These are phyloP conservation scores for Penicillium macrosclerotiorum DNA, from an alignment of 495 filamentous ascomycete genomes.

Conservation along the genomic window DNA sequence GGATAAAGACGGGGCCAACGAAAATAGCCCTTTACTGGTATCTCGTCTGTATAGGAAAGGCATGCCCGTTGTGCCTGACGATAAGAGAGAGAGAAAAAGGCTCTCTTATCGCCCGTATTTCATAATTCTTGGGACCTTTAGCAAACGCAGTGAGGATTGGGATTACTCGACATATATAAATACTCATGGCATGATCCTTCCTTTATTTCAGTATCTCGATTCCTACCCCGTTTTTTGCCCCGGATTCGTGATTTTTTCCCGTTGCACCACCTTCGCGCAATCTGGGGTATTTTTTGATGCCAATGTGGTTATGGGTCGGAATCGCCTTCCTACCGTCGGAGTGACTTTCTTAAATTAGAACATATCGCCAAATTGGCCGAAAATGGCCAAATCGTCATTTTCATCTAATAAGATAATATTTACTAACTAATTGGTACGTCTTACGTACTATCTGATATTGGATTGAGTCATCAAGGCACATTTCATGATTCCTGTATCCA, in stretches of 20 bases:
- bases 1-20: not conserved
- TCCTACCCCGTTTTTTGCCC: not conserved
- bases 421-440: too few species aligned
- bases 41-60: not conserved
- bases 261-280: not conserved
- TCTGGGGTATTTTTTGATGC: not conserved
- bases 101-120: not conserved
- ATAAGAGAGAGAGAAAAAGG: not conserved
- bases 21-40: too few species aligned
- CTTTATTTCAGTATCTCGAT: not conserved
- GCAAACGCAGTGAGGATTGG: too few species aligned
- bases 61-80: not conserved
- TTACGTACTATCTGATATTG: too few species aligned
- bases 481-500: too few species aligned
- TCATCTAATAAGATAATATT: too few species aligned
- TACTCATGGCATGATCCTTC: too few species aligned
- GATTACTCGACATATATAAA: too few species aligned
- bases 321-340: not conserved
- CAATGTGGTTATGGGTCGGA: not conserved
- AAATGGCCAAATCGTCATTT: too few species aligned
- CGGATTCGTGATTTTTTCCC: not conserved
- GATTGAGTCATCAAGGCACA: too few species aligned
- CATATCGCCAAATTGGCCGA: too few species aligned
- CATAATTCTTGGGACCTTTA: too few species aligned
- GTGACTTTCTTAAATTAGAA: not conserved